phyloP scores from a whole-genome alignment of 1,284 basidiomycete genomes.

The Pholiota adiposa region DNA sequence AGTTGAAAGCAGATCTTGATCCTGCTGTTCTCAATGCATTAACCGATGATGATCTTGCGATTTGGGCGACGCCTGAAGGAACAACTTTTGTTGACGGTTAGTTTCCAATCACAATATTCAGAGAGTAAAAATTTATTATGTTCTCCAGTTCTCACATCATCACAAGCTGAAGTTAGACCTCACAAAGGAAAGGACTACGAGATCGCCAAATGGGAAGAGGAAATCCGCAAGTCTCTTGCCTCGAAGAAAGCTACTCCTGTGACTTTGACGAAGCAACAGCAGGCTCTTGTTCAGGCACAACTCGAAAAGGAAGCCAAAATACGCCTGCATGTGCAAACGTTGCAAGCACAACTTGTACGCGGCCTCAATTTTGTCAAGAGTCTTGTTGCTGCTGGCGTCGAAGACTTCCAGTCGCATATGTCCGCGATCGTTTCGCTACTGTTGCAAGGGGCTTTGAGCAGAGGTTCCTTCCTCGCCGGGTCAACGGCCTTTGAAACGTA shows the following conservation, averaged over 20 bases:
- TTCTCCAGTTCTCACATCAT: conserved; percentile 63
- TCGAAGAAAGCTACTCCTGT: conserved; percentile 65
- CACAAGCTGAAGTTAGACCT: conserved; percentile 54
- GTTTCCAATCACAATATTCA: conserved; percentile 21
- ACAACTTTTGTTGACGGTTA: conserved; percentile 79
- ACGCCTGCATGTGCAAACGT: conserved; percentile 57
- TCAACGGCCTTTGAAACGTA: conserved; percentile 74
- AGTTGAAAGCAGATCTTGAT: conserved; percentile 68
- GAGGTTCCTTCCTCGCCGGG: conserved; percentile 65
- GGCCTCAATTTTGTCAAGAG: conserved; percentile 73
- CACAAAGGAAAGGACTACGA: conserved; percentile 87
- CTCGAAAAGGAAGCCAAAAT: conserved; percentile 77
- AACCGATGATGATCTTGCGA: conserved; percentile 74
- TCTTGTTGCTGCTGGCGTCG: conserved; percentile 62
- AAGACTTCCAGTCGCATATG: conserved; percentile 62
- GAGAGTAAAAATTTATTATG: conserved; percentile 4
- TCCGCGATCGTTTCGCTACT: conserved; percentile 63
- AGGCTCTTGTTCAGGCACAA: conserved; percentile 79
- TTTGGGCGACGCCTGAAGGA: conserved; percentile 86
- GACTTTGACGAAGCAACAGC: conserved; percentile 82
- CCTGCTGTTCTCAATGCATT: conserved; percentile 61
- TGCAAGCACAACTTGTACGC: conserved; percentile 62
- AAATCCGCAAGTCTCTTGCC: conserved; percentile 84
- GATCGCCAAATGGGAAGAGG: conserved; percentile 92
- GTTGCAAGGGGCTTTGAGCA: conserved; percentile 65